phyloP scores from a whole-genome alignment of 768 basidiomycete species.

The Roridomyces roridus region DNA sequence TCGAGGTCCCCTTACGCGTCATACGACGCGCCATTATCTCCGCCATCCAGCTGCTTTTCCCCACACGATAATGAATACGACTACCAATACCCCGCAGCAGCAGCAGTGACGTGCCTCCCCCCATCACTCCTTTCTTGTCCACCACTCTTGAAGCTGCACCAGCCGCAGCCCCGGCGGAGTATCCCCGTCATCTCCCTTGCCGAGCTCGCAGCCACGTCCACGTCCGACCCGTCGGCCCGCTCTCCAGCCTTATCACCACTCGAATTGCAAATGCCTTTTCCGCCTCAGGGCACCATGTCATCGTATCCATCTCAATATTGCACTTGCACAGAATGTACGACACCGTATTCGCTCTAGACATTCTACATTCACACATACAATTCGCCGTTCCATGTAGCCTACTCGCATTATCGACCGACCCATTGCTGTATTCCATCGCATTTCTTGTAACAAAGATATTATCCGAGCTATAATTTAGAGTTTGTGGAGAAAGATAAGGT shows the following conservation, averaged over 20 bases:
- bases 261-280: constrained; percentile 12
- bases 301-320: constrained; percentile 1
- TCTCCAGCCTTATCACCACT: constrained; percentile 17
- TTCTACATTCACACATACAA: constrained; percentile 1
- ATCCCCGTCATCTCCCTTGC: constrained; percentile 25
- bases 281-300: constrained; percentile 1
- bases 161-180: constrained; percentile 25
- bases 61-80: constrained; percentile 8
- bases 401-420: constrained; percentile 15
- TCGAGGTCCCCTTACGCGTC: constrained; percentile 10
- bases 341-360: constrained; percentile 12
- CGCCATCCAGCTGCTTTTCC: constrained; percentile 7
- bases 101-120: constrained; percentile 13
- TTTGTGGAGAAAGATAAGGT: constrained; percentile 4
- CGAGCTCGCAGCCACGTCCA: constrained; percentile 11
- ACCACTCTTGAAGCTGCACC: constrained; percentile 20
- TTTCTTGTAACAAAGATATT: too few relatives aligned
- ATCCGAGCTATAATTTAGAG: too few relatives aligned
- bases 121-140: constrained; percentile 17
- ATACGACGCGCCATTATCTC: neutral
- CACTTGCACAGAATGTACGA: constrained; percentile 9
- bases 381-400: constrained; percentile 16
- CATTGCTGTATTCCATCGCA: constrained; percentile 21
- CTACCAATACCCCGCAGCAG: constrained; percentile 2
- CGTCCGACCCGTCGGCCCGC: neutral